Base-by-base conservation (phyloP, 495 filamentous ascomycete species). In the Daldinia concentrica region DNA sequence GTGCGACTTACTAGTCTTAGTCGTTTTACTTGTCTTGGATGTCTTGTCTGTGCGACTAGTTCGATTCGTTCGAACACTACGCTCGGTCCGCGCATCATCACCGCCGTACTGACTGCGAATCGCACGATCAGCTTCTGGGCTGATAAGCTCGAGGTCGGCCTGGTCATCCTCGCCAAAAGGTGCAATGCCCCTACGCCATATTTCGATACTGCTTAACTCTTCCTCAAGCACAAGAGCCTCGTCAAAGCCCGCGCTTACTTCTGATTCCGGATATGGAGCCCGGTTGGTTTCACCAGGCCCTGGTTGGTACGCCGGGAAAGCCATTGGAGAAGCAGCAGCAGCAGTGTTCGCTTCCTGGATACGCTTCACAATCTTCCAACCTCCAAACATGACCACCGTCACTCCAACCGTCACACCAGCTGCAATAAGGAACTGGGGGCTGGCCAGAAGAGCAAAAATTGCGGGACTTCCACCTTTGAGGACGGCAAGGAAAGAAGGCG, bases 341-440 rank as follows among this genome's bases (percentile, higher is more conserved):
- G 86, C 83, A 32, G 84, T 83, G 66, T 82, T 82, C 52, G 74
- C 66, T 66, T 82, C 77, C 72, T 80, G 61, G 69, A 98, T 90
- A 73, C 89, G 89, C 83, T 97, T 96, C 81, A 99, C 89, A 75
- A 99, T 97, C 83, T 95, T 97, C 86, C 92, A 97, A 14, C 95
- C 95, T 43, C 95, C 95, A 59, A 99, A 90, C 81, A 95, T 94
- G 71, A 99, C 90, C 4, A 99, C 89, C 0, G 94, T 98, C 14
- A 95, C 91, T 14, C 94, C 94, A 0, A 96, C 88, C 0, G 91
- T 94, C 26, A 98, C 88, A 19, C 95, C 92, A 15, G 92, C 92
- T 22, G 95, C 92, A 68, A 99, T 97, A 36, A 97, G 84, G 76
- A 99, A 99, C 76, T 99, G 92, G 15, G 95, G 95, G 62, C 88